Evolutionary conservation across 2,329 filamentous ascomycete genomes (phyloP), one percentile per base, ranked within the genome.

Genomic region (Chrysoporthe puriensis): DNA sequence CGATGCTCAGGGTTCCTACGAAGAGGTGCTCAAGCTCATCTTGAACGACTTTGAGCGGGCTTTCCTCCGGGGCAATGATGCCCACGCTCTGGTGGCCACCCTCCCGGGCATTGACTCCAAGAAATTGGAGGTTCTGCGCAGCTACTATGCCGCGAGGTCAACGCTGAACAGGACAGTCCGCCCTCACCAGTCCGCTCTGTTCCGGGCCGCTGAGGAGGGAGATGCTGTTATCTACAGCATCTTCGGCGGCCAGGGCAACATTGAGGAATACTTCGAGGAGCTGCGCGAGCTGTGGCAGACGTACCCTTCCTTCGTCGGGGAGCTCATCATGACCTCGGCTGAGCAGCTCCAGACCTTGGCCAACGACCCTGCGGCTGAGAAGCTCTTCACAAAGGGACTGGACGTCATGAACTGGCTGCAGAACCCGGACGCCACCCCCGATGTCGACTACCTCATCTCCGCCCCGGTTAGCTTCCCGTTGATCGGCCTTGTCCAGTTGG

Each of bases 231-330:
- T 99, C 69, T 99, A 97, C 83, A 94, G 90, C 72, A 94, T 99
- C 70, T 97, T 98, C 73, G 96, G 96, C 69, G 96, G 96, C 7
- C 96, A 99, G 79, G 96, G 96, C 74, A 99, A 99, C 80, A 98
- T 99, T 71, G 95, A 99, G 81, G 96, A 99, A 82, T 99, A 99
- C 82, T 99, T 99, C 76, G 95, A 99, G 73, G 96, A 99, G 83
- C 87, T 99, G 70, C 90, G 96, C 66, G 91, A 97, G 78, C 88
- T 98, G 68, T 95, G 95, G 83, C 89, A 85, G 74, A 97, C 94
- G 69, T 99, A 99, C 81, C 91, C 92, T 14, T 91, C 91, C 40
- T 96, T 99, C 73, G 89, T 97, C 5, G 91, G 93, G 73, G 93
- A 96, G 72, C 89, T 98, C 71, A 87, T 99, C 75, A 86, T 86